phyloP scores from a whole-genome alignment of 2,329 filamentous ascomycete species.

The Thielaviopsis euricoi region DNA sequence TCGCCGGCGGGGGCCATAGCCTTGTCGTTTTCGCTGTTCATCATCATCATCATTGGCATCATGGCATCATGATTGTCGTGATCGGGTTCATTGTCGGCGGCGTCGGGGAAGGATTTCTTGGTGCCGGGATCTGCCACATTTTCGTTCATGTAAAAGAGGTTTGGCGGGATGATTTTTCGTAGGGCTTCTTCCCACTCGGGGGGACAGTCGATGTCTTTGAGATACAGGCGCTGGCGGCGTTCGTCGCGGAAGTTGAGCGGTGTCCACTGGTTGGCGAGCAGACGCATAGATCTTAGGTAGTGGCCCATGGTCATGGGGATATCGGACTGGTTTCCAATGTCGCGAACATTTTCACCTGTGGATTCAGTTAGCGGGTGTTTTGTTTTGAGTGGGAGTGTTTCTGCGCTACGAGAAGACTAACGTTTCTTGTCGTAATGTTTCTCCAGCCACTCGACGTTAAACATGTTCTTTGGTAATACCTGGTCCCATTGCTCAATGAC shows the following conservation, averaged over 20 bases:
- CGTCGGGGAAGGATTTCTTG: background rate
- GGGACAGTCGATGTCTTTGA: conserved; percentile 96
- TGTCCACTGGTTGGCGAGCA: conserved; percentile 69
- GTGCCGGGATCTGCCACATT: conserved; percentile 36
- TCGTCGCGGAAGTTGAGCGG: conserved; percentile 61
- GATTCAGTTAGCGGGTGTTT: background rate
- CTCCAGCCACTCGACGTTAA: conserved; percentile 67
- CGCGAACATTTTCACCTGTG: conserved; percentile 73
- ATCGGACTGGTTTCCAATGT: conserved; percentile 55
- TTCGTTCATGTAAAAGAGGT: conserved; percentile 82
- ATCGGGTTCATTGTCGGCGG: conserved; percentile 18
- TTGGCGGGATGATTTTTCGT: conserved; percentile 58
- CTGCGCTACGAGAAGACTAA: no score
- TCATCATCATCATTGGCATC: conserved; percentile 19
- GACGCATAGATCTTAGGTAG: conserved; percentile 75
- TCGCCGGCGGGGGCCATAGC: conserved; percentile 56
- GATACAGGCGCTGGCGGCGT: conserved; percentile 69
- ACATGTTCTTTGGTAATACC: conserved; percentile 58
- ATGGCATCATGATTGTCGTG: conserved; percentile 34
- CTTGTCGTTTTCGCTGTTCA: no score
- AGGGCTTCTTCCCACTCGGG: conserved; percentile 70
- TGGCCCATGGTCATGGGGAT: conserved; percentile 77
- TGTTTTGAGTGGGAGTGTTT: no score
- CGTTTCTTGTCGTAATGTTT: conserved; percentile 64
- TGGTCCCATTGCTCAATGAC: conserved; percentile 81